Conservation (phyloP, 2,329 filamentous ascomycete genomes). For the Zasmidium angulare region DNA sequence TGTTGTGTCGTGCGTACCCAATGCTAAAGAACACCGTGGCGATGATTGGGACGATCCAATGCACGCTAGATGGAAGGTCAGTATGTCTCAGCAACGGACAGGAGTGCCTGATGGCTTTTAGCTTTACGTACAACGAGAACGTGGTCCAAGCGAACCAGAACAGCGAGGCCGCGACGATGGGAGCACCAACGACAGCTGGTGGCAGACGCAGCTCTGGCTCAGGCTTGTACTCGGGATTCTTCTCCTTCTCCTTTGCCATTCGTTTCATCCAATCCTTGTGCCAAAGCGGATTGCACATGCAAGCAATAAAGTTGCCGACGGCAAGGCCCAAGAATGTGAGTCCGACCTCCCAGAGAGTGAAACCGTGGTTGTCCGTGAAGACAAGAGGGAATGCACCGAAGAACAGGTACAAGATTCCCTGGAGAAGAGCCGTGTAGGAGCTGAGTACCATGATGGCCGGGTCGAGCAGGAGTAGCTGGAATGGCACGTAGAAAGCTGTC, state of each 20-base stretch:
- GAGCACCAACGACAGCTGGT: not conserved
- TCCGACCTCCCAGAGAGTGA: not conserved
- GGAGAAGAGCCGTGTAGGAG: not conserved
- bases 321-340: not conserved
- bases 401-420: not conserved
- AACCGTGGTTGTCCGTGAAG: not conserved
- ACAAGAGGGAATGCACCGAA: not conserved
- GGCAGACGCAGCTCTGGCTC: not conserved
- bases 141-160: not conserved
- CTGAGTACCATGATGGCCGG: not conserved
- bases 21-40: not conserved
- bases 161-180: not conserved
- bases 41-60: not conserved
- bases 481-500: not conserved
- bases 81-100: no score
- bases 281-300: not conserved
- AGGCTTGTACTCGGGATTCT: not conserved
- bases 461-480: not conserved
- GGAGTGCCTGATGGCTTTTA: no score
- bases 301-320: not conserved
- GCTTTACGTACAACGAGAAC: not conserved
- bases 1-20: not conserved
- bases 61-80: no score
- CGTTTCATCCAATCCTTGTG: not conserved
- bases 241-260: not conserved